Evolutionary conservation across 345 rosid genomes (phyloP).

Genomic region (Populus tremula): DNA sequence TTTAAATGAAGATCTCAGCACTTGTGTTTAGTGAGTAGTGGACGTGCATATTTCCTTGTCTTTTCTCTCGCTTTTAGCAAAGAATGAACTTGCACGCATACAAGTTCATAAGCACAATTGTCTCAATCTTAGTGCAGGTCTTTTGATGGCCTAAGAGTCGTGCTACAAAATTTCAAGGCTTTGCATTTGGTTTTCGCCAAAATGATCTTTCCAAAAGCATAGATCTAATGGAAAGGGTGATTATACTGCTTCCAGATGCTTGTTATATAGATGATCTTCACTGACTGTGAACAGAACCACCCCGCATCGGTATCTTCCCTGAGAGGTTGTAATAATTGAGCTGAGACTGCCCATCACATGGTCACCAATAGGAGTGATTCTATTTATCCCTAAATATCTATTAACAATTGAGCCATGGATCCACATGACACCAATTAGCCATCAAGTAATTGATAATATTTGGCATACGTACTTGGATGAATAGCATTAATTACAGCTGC

Average conservation of each 20-base stretch:
- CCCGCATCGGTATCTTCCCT: not conserved
- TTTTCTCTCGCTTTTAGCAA: not conserved
- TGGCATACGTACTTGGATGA: not conserved
- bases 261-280: not conserved
- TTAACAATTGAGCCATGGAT: not conserved
- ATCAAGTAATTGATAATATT: too few species aligned
- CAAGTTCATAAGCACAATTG: not conserved
- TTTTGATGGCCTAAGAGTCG: not conserved
- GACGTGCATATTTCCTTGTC: not conserved
- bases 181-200: not conserved
- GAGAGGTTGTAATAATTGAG: not conserved
- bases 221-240: not conserved
- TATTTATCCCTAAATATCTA: not conserved
- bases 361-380: not conserved
- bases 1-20: not conserved
- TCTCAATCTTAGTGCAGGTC: not conserved
- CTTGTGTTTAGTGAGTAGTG: not conserved
- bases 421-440: not conserved
- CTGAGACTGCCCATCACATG: not conserved
- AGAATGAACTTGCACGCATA: not conserved
- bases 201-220: not conserved
- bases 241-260: not conserved
- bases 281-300: not conserved
- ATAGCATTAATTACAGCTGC: too few species aligned
- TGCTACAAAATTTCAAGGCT: not conserved